Evolutionary conservation across 2,329 filamentous ascomycete genomes (phyloP).

Genomic region (Colletotrichum liaoningense): DNA sequence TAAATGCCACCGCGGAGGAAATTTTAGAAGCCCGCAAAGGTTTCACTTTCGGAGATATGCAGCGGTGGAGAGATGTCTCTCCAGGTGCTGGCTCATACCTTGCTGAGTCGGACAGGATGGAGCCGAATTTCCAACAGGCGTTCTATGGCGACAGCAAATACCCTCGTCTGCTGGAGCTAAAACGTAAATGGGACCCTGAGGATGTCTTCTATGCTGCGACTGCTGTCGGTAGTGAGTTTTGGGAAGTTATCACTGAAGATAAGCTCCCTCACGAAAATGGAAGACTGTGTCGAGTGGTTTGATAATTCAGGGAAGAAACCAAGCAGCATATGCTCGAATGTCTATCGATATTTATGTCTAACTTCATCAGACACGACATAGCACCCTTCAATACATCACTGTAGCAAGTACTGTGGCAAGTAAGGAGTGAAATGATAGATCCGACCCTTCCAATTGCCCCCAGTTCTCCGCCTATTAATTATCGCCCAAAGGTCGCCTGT

Average conservation of each 20-base stretch:
- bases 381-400: too few relatives aligned
- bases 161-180: slow-evolving; percentile 40
- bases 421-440: too few relatives aligned
- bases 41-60: slow-evolving; percentile 44
- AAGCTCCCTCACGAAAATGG: slow-evolving; percentile 25
- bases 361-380: too few relatives aligned
- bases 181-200: slow-evolving; percentile 45
- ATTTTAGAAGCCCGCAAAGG: slow-evolving; percentile 39
- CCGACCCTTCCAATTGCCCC: too few relatives aligned
- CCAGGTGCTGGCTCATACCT: slow-evolving; percentile 42
- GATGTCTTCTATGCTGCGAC: slow-evolving; percentile 43
- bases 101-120: slow-evolving; percentile 45
- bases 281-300: neutral
- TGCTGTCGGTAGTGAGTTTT: slow-evolving; percentile 43
- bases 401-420: too few relatives aligned
- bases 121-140: slow-evolving; percentile 43
- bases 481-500: too few relatives aligned
- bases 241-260: slow-evolving; percentile 31
- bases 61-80: slow-evolving; percentile 43
- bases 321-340: neutral
- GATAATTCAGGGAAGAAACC: neutral
- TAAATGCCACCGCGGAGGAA: slow-evolving; percentile 14
- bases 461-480: too few relatives aligned
- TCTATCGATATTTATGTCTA: too few relatives aligned
- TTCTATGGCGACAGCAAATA: slow-evolving; percentile 46